These are phyloP conservation scores for Penicillium freii DNA, from an alignment of 2,329 filamentous ascomycete genomes.

Conservation along the genomic window DNA sequence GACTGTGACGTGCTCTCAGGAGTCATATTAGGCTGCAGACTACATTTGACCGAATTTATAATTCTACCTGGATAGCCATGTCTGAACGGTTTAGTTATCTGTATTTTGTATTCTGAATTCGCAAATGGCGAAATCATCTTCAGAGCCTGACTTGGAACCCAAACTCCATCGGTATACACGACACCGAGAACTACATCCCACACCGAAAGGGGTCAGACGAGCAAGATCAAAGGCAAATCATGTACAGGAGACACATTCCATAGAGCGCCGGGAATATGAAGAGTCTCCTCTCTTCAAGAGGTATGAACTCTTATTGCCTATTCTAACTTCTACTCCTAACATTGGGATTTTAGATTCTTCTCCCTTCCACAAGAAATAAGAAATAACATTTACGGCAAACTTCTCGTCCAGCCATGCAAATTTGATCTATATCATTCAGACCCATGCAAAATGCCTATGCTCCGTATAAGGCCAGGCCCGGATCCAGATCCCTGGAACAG, in stretches of 20 bases:
- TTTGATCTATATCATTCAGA: slow-evolving; percentile 26
- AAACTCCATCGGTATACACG: neutral
- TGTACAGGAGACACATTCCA: neutral
- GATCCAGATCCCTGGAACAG: neutral
- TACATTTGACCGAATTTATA: neutral
- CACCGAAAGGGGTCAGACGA: neutral
- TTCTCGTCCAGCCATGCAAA: slow-evolving; percentile 17
- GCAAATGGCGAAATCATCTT: neutral
- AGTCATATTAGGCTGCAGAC: neutral
- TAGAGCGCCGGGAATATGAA: neutral
- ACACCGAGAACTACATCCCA: neutral
- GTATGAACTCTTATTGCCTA: neutral
- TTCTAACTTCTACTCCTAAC: neutral
- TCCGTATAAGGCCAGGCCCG: slow-evolving; percentile 1
- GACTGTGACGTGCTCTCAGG: neutral
- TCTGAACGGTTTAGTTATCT: neutral
- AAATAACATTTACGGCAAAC: slow-evolving; percentile 6
- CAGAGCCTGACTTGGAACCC: neutral
- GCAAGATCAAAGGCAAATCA: neutral
- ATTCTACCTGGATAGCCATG: neutral
- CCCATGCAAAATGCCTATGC: neutral
- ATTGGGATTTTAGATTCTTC: slow-evolving; percentile 8
- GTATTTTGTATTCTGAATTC: neutral
- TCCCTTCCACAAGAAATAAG: slow-evolving; percentile 14
- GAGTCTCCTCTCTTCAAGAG: neutral